Conservation (phyloP, 345 rosid genomes). For the Clarkia xantiana region DNA sequence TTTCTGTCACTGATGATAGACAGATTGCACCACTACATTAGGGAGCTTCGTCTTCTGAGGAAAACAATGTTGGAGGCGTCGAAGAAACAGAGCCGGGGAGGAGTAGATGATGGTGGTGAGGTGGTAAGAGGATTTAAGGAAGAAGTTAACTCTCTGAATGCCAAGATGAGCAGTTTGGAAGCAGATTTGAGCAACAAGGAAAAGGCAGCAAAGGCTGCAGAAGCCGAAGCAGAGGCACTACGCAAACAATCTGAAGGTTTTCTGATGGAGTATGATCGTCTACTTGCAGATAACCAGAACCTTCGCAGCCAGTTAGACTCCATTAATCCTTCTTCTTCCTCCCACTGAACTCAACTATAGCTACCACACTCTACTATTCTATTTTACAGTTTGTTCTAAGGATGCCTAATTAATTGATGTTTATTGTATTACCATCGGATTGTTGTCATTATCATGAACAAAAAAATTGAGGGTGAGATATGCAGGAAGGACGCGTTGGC, state of each 20-base stretch:
- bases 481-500: too few species aligned
- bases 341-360: too few species aligned
- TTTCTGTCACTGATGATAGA: constrained; percentile 77
- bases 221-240: constrained; percentile 45
- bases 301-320: constrained; percentile 62
- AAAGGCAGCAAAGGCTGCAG: constrained; percentile 41
- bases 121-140: constrained; percentile 34
- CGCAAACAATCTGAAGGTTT: constrained; percentile 66
- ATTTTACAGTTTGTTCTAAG: too few species aligned
- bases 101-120: constrained; percentile 35
- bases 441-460: too few species aligned
- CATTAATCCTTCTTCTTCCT: constrained; percentile 25
- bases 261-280: constrained; percentile 55
- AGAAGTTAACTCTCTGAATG: constrained; percentile 27
- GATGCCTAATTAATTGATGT: too few species aligned
- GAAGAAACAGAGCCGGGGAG: constrained; percentile 53
- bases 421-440: too few species aligned
- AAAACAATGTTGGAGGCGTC: constrained; percentile 55
- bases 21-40: constrained; percentile 71
- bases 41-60: constrained; percentile 59
- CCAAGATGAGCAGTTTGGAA: constrained; percentile 38
- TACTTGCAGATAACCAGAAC: constrained; percentile 28
- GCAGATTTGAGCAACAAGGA: constrained; percentile 31
- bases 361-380: too few species aligned
- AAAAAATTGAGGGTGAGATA: too few species aligned